phyloP scores from a whole-genome alignment of 1,284 basidiomycete genomes.

The Neonothopanus nambi region DNA sequence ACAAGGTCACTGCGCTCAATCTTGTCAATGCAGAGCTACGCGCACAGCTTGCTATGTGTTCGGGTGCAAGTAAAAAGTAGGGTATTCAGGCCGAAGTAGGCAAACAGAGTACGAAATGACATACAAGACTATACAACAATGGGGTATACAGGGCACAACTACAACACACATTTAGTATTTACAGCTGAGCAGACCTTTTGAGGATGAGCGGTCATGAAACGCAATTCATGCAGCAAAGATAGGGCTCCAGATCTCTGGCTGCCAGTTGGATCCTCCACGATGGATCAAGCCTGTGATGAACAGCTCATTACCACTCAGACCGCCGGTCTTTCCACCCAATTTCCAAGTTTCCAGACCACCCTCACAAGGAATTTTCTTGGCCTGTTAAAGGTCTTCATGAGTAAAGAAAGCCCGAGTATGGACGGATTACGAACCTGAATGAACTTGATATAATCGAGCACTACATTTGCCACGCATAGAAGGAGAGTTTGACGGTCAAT shows the following conservation, averaged over 20 bases:
- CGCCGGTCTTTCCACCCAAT: constrained; percentile 16
- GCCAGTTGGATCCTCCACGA: constrained; percentile 39
- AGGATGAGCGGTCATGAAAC: too few relatives aligned
- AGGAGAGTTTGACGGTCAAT: constrained; percentile 27
- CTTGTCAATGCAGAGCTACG: too few relatives aligned
- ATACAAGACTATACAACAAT: too few relatives aligned
- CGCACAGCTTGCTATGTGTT: too few relatives aligned
- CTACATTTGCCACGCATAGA: constrained; percentile 24
- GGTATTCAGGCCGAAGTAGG: too few relatives aligned
- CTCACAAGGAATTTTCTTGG: constrained; percentile 1
- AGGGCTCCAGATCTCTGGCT: constrained; percentile 36
- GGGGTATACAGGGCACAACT: too few relatives aligned
- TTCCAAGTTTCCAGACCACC: constrained; percentile 9
- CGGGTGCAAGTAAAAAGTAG: too few relatives aligned
- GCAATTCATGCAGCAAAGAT: neutral
- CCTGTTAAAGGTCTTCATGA: neutral
- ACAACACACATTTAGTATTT: too few relatives aligned
- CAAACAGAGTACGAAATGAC: too few relatives aligned
- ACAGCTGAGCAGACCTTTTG: too few relatives aligned
- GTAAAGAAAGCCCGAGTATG: neutral
- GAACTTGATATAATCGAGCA: constrained; percentile 27
- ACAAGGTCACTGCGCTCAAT: too few relatives aligned
- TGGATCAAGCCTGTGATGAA: constrained; percentile 40
- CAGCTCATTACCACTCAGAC: constrained; percentile 27
- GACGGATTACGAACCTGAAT: constrained; percentile 35